Evolutionary conservation across 352 stramenopile species (phyloP).

Genomic region (Thraustotheca clavata): DNA sequence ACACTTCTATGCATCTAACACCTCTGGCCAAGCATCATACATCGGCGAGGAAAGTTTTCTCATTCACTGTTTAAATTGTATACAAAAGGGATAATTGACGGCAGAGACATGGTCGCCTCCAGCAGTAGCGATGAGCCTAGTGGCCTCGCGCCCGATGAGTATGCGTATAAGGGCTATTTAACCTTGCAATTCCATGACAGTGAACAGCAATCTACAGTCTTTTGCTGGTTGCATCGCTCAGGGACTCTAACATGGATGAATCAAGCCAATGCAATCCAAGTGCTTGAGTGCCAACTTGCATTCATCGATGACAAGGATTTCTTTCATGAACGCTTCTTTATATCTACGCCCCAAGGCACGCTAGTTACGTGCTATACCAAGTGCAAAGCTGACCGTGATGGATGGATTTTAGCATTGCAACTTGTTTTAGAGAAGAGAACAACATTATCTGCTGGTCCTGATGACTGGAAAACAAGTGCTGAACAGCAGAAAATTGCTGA

Average conservation of each 20-base stretch:
- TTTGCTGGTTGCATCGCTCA: conserved; percentile 2
- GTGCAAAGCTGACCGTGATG: conserved; percentile 5
- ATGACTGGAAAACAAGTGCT: background rate
- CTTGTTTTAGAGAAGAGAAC: background rate
- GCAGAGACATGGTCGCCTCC: no score
- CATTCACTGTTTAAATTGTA: no score
- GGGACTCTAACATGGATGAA: conserved; percentile 8
- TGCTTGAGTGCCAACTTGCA: background rate
- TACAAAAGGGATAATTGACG: no score
- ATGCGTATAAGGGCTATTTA: background rate
- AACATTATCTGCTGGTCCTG: background rate
- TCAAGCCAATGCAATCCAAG: background rate
- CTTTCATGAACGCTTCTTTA: conserved; percentile 15
- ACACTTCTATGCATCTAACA: no score
- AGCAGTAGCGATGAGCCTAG: no score
- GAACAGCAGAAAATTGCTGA: background rate
- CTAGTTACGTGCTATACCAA: conserved; percentile 2
- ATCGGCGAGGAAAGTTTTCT: no score
- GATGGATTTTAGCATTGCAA: conserved; percentile 7
- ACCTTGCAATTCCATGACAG: background rate
- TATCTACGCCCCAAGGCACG: background rate
- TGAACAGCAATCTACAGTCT: background rate
- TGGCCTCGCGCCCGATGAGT: no score
- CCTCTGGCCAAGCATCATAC: no score
- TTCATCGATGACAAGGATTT: conserved; percentile 2